phyloP scores from a whole-genome alignment of 2,329 filamentous ascomycete genomes.

The Calycina herbarum region DNA sequence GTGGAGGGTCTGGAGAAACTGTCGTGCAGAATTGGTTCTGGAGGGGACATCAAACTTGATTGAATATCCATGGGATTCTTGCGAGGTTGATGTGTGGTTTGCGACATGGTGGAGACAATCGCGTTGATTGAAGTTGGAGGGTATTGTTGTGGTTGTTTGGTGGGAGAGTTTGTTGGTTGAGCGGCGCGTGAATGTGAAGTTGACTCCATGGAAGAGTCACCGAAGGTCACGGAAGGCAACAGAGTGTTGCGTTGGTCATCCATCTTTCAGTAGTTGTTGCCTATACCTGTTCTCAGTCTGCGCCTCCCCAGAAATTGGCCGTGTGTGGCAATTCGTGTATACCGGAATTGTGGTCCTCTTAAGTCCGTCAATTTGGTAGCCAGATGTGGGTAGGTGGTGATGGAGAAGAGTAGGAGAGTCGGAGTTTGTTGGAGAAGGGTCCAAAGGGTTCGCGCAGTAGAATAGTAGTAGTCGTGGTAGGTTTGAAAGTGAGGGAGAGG shows the following conservation, averaged over 20 bases:
- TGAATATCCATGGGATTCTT: conserved; percentile 29
- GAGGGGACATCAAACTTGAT: conserved; percentile 62
- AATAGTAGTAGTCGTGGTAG: conserved; percentile 1
- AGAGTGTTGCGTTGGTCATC: conserved; percentile 32
- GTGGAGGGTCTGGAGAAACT: conserved; percentile 44
- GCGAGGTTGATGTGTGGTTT: conserved; percentile 28
- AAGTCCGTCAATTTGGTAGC: conserved; percentile 25
- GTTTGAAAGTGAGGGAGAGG: neutral
- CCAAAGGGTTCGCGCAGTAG: conserved; percentile 8
- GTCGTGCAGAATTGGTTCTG: conserved; percentile 54
- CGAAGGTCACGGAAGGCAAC: conserved; percentile 35
- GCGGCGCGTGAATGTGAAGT: conserved; percentile 22
- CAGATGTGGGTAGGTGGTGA: neutral
- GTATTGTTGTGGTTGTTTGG: conserved; percentile 8
- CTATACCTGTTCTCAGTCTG: conserved; percentile 21
- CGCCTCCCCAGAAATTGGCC: conserved; percentile 24
- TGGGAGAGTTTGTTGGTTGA: conserved; percentile 8
- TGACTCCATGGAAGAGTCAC: conserved; percentile 24
- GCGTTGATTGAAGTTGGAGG: conserved; percentile 26
- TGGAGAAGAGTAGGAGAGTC: conserved; percentile 15
- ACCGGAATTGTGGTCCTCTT: conserved; percentile 24
- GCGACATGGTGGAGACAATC: conserved; percentile 28
- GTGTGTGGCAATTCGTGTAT: conserved; percentile 29
- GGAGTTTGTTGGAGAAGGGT: conserved; percentile 18
- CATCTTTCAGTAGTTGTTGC: conserved; percentile 24